A percentile compares a stretch with the other conserved stretches of the same genome.
Evolutionary conservation across 2,329 filamentous ascomycete genomes (phyloP).

Genomic region (Aphanoascus verrucosus): DNA sequence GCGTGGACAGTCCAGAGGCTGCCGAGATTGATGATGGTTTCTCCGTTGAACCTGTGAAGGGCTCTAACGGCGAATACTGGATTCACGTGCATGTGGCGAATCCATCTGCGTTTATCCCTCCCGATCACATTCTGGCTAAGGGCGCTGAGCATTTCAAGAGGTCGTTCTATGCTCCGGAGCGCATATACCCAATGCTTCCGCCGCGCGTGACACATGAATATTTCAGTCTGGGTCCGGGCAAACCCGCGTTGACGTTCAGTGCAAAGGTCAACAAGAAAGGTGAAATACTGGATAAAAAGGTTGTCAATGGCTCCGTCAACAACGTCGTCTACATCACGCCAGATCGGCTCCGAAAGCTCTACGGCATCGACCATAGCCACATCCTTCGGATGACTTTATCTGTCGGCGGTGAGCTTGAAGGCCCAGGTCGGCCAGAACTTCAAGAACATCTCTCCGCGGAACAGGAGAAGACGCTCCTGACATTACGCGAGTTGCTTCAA

Average conservation of each 20-base stretch:
- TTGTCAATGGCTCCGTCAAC: constrained; percentile 43
- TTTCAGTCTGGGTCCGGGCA: constrained; percentile 44
- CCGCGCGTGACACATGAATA: constrained; percentile 37
- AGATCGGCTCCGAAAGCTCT: constrained; percentile 30
- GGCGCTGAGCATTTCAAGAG: constrained; percentile 46
- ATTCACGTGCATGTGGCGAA: constrained; percentile 54
- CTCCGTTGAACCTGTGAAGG: constrained; percentile 44
- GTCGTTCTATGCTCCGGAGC: constrained; percentile 45
- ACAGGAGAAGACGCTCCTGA: constrained; percentile 28
- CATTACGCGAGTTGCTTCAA: constrained; percentile 30
- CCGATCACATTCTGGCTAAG: constrained; percentile 42
- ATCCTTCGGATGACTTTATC: constrained; percentile 19
- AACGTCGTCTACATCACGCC: constrained; percentile 47
- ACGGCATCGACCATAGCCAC: constrained; percentile 22
- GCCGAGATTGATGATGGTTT: constrained; percentile 54
- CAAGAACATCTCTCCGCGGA: constrained; percentile 25
- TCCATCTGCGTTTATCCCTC: constrained; percentile 50
- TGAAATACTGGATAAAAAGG: constrained; percentile 43
- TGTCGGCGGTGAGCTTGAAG: constrained; percentile 25
- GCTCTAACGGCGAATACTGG: constrained; percentile 42
- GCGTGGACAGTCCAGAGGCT: constrained; percentile 46
- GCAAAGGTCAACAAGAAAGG: constrained; percentile 44
- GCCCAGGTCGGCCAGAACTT: constrained; percentile 19
- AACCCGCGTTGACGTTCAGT: constrained; percentile 53
- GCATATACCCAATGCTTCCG: constrained; percentile 48